Evolutionary conservation across 1,284 basidiomycete genomes (phyloP).

Genomic region (Heliocybe sulcata): DNA sequence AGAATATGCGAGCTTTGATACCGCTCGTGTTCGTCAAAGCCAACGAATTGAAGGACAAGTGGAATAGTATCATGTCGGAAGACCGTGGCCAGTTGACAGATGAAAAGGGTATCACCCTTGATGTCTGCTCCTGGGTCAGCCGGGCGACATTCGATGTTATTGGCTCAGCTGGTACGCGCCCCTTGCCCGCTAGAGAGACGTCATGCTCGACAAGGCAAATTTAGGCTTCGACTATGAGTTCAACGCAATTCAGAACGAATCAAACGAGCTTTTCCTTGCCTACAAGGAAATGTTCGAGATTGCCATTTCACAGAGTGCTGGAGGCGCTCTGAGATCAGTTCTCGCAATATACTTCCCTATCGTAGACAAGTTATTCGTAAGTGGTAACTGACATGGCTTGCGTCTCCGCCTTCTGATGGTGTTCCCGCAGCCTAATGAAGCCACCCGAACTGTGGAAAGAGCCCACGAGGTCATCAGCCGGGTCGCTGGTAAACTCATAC

Average conservation of each 20-base stretch:
- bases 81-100: conserved; percentile 8
- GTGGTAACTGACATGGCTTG: conserved; percentile 17
- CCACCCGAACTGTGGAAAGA: conserved; percentile 37
- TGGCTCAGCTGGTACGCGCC: conserved; percentile 54
- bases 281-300: conserved; percentile 80
- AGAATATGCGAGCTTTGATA: conserved; percentile 62
- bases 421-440: conserved; percentile 44
- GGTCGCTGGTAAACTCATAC: conserved; percentile 61
- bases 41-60: conserved; percentile 50
- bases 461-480: conserved; percentile 57
- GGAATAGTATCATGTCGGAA: conserved; percentile 37
- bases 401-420: not conserved
- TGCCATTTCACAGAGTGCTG: conserved; percentile 46
- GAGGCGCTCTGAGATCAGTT: conserved; percentile 30
- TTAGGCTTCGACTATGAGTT: conserved; percentile 76
- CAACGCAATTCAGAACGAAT: conserved; percentile 67
- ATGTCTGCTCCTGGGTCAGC: conserved; percentile 69
- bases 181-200: conserved; percentile 3
- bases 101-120: conserved; percentile 28
- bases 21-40: conserved; percentile 69
- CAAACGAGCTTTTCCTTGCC: conserved; percentile 67
- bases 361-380: conserved; percentile 49
- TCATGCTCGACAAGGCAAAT: not conserved
- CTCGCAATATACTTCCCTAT: conserved; percentile 57
- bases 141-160: conserved; percentile 79